A percentile compares a stretch with the other conserved stretches of the same genome.
phyloP scores from a whole-genome alignment of 768 basidiomycete species.

The Lactifluus volemus region DNA sequence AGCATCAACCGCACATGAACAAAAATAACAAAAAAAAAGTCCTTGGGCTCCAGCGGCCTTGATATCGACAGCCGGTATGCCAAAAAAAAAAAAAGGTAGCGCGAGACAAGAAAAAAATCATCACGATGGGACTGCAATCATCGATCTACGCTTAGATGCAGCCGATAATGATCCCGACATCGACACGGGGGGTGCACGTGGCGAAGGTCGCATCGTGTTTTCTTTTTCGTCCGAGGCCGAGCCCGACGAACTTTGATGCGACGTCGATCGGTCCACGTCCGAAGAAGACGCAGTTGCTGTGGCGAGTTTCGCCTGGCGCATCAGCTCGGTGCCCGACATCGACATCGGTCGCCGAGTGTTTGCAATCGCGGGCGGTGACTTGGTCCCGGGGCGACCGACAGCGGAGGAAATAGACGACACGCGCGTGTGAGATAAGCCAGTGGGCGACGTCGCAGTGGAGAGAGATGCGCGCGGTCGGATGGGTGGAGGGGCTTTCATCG shows the following conservation, averaged over 20 bases:
- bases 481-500: conserved; percentile 13
- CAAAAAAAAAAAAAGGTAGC: not conserved
- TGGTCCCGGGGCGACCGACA: conserved; percentile 10
- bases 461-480: conserved; percentile 9
- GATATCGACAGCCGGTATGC: not conserved
- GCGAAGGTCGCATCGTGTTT: conserved; percentile 7
- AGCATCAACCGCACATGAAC: not conserved
- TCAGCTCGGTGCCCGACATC: conserved; percentile 14
- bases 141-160: conserved; percentile 13
- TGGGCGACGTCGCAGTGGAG: conserved; percentile 10
- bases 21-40: not conserved
- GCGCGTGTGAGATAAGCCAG: not conserved
- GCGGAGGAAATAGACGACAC: conserved; percentile 8
- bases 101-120: not conserved
- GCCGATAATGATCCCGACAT: not conserved
- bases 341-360: conserved; percentile 8
- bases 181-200: not conserved
- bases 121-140: conserved; percentile 5
- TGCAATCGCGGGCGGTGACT: conserved; percentile 2
- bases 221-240: conserved; percentile 14
- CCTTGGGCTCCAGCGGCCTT: not conserved
- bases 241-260: not conserved
- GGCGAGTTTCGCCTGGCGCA: conserved; percentile 11
- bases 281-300: not conserved
- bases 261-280: conserved; percentile 6